These are phyloP conservation scores for Vitis hybrid DNA, from an alignment of 177 flowering plant genomes.

Conservation along the genomic window DNA sequence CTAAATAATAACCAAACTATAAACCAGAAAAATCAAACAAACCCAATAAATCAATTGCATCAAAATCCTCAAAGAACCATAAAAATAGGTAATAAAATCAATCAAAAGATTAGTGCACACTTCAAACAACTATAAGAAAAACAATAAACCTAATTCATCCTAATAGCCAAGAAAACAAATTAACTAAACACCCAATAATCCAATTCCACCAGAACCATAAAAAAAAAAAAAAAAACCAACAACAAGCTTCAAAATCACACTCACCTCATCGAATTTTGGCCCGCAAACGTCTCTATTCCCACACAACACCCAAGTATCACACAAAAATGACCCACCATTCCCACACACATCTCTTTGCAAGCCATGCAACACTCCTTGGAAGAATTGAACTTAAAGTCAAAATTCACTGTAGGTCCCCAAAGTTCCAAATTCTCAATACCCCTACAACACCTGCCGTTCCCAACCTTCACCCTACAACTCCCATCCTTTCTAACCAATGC, in stretches of 20 bases:
- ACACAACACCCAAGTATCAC: constrained; percentile 96
- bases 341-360: constrained; percentile 89
- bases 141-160: not conserved
- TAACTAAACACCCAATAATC: constrained; percentile 12
- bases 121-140: too few species aligned
- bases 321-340: constrained; percentile 77
- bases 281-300: constrained; percentile 76
- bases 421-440: constrained; percentile 84
- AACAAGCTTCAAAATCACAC: too few species aligned
- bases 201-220: too few species aligned
- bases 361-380: constrained; percentile 76
- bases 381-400: constrained; percentile 74
- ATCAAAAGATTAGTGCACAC: too few species aligned
- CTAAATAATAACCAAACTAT: not conserved
- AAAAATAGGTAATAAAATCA: too few species aligned
- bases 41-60: constrained; percentile 1
- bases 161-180: not conserved
- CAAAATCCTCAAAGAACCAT: not conserved
- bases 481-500: constrained; percentile 13
- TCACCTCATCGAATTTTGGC: constrained; percentile 37
- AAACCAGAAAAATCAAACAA: not conserved
- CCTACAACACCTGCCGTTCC: constrained; percentile 57
- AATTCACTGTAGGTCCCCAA: constrained; percentile 89
- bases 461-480: constrained; percentile 3
- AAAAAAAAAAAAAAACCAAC: too few species aligned